Evolutionary conservation across 176 grass and related monocot genomes (phyloP), one percentile per base, ranked within the genome.

Genomic region (Leersia perrieri): DNA sequence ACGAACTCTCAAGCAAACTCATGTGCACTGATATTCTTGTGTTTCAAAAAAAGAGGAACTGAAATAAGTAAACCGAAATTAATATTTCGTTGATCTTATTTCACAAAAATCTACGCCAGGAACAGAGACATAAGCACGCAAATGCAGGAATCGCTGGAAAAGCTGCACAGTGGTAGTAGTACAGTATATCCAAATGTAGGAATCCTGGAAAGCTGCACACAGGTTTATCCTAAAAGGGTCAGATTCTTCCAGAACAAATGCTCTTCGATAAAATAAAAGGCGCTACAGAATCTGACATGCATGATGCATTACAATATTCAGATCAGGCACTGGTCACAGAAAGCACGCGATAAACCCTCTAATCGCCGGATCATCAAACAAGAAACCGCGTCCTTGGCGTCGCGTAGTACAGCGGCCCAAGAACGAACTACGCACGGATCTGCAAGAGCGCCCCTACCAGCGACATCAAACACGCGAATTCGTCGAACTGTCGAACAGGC

Each of bases 291-390:
- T 76, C 63, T 55, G 14, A 12, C 16, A 70, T 11, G 44, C 77
- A 74, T 66, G 11, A 70, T 11, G 44, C 77, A 74, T 66, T 88
- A 79, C 63, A 81, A 69, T 72, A 57, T 32, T 76, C 41, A 44
- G 9, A 25, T 22, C 47, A 62, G 47, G 22, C 5, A 20, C 66
- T 9, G 22, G 5, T 67, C 11, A 33, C 39, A 18, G 7, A 26
- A 79, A 30, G 34, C 78, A 66, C 69, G 1, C 13, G 34, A 40
- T 32, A 70, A 80, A 40, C 10, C 66, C 5, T 70, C 25, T 18
- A 60, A 41, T 15, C 55, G 15, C 5, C 11, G 40, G 30, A 89
- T 62, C 70, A 40, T 33, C 15, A 4, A 14, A 23, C 5, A 33
- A 8, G 44, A 64, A 25, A 58, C n/a, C 7, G 25, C 53, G 20